A percentile compares a stretch with the other conserved stretches of the same genome.
These are phyloP conservation scores for Tolypocladium ovalisporum DNA, from an alignment of 2,329 filamentous ascomycete genomes.

Conservation along the genomic window DNA sequence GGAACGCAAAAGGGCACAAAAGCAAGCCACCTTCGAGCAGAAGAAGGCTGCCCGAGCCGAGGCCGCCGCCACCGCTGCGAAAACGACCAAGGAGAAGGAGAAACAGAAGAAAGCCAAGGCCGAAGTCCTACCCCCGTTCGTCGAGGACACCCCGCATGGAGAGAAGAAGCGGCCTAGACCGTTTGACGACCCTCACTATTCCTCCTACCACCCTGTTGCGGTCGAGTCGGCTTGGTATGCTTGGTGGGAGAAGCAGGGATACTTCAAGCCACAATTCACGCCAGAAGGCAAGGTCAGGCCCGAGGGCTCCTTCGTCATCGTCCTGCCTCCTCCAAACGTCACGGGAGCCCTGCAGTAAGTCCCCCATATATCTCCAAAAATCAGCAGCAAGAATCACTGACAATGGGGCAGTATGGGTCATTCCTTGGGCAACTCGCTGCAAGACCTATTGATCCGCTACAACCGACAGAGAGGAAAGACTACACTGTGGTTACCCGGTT, in stretches of 20 bases:
- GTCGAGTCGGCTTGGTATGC: background rate
- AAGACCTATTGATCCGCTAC: constrained; percentile 82
- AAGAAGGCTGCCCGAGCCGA: background rate
- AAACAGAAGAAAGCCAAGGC: background rate
- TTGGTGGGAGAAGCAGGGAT: background rate
- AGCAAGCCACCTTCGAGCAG: background rate
- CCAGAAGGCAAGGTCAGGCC: constrained; percentile 66
- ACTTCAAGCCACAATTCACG: background rate
- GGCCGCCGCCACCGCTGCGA: background rate
- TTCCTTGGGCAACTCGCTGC: constrained; percentile 73
- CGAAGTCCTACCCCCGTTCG: background rate
- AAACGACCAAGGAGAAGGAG: background rate
- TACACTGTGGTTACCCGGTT: constrained; percentile 25
- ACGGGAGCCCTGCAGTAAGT: constrained; percentile 65
- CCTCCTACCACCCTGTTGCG: background rate
- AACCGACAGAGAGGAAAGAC: constrained; percentile 66
- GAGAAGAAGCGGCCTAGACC: background rate
- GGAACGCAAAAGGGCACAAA: background rate
- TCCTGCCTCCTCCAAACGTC: constrained; percentile 90
- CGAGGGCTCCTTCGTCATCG: constrained; percentile 78
- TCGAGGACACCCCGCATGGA: background rate
- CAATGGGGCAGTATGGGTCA: constrained; percentile 62
- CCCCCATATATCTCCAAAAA: background rate
- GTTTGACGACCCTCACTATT: background rate
- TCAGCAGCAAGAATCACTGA: background rate